Conservation (phyloP, 2,329 filamentous ascomycete species). For the Penicillium glabrum region DNA sequence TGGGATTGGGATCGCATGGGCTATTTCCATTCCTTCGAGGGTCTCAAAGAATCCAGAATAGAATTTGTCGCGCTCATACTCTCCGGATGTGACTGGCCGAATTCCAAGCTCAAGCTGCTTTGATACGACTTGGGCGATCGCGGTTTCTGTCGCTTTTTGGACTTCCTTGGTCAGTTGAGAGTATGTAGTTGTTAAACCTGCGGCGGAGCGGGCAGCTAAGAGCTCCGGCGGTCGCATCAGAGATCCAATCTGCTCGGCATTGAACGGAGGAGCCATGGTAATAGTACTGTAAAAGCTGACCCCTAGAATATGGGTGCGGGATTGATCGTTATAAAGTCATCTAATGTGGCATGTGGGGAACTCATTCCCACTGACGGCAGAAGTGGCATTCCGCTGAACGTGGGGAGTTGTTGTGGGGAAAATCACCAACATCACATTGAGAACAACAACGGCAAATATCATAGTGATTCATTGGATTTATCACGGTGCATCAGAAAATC, state of each 20-base stretch:
- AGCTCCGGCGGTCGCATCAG: conserved; percentile 23
- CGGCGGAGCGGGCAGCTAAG: conserved; percentile 15
- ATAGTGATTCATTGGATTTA: too few species aligned
- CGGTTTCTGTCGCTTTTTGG: conserved; percentile 6
- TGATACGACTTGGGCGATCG: conserved; percentile 16
- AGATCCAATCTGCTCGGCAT: conserved; percentile 29
- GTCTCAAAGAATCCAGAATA: conserved; percentile 26
- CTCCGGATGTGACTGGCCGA: conserved; percentile 21
- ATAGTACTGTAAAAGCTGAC: too few species aligned
- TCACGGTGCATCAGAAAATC: too few species aligned
- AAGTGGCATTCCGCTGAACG: not conserved
- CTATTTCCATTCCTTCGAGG: conserved; percentile 18
- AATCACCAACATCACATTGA: not conserved
- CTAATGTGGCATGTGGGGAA: not conserved
- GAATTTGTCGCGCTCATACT: conserved; percentile 24
- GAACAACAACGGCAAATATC: not conserved
- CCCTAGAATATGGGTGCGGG: not conserved
- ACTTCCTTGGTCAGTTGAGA: conserved; percentile 1
- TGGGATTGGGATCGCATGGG: not conserved
- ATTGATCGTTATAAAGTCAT: not conserved
- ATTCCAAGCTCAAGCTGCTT: conserved; percentile 21
- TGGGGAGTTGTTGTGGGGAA: not conserved
- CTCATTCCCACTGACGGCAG: too few species aligned
- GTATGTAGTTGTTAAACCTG: conserved; percentile 3
- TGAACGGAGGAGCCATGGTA: conserved; percentile 13